phyloP scores from a whole-genome alignment of 768 basidiomycete genomes.

The Arthromyces matolae region DNA sequence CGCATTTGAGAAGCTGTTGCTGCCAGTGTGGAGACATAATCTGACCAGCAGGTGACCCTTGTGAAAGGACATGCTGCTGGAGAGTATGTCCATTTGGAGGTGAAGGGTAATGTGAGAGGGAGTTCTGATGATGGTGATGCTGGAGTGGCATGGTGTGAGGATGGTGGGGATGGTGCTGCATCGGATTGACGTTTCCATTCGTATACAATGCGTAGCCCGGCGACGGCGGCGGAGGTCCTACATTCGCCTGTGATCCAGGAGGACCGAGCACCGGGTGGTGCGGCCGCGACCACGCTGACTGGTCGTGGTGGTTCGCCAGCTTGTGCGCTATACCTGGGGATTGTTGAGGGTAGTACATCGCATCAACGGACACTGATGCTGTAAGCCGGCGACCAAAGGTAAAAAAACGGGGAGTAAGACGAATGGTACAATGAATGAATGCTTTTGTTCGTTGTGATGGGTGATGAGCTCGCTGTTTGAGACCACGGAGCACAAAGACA shows the following conservation, averaged over 20 bases:
- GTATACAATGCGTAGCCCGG: constrained; percentile 76
- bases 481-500: constrained; percentile 19
- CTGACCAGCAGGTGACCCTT: constrained; percentile 59
- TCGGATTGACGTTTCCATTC: constrained; percentile 57
- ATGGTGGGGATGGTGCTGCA: constrained; percentile 63
- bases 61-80: constrained; percentile 51
- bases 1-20: constrained; percentile 87
- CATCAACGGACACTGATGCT: constrained; percentile 33
- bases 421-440: not conserved
- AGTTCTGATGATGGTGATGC: constrained; percentile 79
- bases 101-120: constrained; percentile 72
- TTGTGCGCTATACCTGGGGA: constrained; percentile 80
- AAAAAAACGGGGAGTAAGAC: not conserved
- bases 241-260: constrained; percentile 48
- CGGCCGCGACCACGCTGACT: constrained; percentile 64
- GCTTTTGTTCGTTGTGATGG: constrained; percentile 13
- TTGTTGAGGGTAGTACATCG: constrained; percentile 84
- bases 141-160: constrained; percentile 51
- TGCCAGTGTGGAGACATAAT: constrained; percentile 87
- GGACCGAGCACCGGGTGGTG: constrained; percentile 51
- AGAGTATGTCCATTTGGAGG: constrained; percentile 70
- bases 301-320: constrained; percentile 71
- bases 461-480: constrained; percentile 13
- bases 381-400: constrained; percentile 2
- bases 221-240: constrained; percentile 64